A percentile compares a stretch with the other conserved stretches of the same genome.
phyloP scores from a whole-genome alignment of 1,139 yeast genomes.

The Protomyces lactucae-debilis region DNA sequence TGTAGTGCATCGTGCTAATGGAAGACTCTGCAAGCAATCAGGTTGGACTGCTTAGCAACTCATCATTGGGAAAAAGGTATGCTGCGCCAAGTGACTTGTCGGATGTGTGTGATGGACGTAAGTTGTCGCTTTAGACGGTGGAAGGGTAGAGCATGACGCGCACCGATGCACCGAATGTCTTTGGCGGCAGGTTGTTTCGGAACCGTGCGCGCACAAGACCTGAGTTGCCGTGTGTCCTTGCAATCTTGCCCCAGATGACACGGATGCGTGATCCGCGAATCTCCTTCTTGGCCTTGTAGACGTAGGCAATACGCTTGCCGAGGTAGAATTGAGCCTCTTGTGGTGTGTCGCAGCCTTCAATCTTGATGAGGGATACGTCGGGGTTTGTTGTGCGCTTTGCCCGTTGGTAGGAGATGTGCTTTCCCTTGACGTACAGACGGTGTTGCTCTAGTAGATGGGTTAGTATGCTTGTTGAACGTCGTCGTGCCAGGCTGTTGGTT shows the following conservation, averaged over 20 bases:
- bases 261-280: constrained; percentile 98
- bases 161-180: constrained; percentile 99
- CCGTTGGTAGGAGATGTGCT: constrained; percentile 99
- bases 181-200: constrained; percentile 98
- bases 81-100: background rate
- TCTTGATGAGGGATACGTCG: constrained; percentile 90
- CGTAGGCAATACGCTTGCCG: constrained; percentile 99
- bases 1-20: background rate
- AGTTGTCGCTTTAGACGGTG: constrained; percentile 67
- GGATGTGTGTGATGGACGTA: background rate
- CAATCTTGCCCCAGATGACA: constrained; percentile 96
- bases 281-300: constrained; percentile 98
- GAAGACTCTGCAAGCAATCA: background rate
- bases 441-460: constrained; percentile 11
- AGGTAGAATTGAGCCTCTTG: constrained; percentile 98
- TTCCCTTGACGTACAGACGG: constrained; percentile 98
- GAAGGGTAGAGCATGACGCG: constrained; percentile 97
- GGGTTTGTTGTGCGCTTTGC: constrained; percentile 98
- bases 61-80: background rate
- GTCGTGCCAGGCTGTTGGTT: background rate
- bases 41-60: background rate
- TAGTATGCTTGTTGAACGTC: background rate
- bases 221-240: constrained; percentile 98
- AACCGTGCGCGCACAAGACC: constrained; percentile 98
- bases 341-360: constrained; percentile 84